These are phyloP conservation scores for Phytophthora pini DNA, from an alignment of 352 stramenopile species.

Conservation along the genomic window DNA sequence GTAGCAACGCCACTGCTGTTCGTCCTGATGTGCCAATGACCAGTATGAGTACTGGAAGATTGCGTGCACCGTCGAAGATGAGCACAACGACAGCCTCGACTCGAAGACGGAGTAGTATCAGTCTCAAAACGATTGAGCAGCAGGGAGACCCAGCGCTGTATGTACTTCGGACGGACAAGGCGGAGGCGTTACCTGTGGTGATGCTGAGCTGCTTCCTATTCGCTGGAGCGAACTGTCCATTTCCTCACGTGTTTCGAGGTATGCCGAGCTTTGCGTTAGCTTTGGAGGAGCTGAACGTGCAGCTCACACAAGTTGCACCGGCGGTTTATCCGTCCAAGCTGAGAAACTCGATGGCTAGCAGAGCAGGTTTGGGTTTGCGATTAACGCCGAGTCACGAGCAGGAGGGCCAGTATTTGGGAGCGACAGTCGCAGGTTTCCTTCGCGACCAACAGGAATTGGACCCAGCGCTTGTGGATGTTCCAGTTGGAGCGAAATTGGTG, in stretches of 20 bases:
- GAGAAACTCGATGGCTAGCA: conserved; percentile 62
- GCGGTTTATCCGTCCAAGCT: conserved; percentile 72
- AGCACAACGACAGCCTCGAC: conserved; percentile 7
- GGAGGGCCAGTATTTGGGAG: conserved; percentile 66
- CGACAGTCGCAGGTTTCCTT: conserved; percentile 73
- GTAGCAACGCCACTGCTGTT: conserved; percentile 5
- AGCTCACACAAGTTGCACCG: conserved; percentile 49
- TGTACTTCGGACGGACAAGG: conserved; percentile 39
- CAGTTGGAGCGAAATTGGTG: conserved; percentile 69
- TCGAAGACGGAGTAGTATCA: conserved; percentile 23
- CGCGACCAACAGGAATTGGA: conserved; percentile 66
- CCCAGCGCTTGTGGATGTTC: conserved; percentile 58
- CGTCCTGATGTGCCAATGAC: conserved; percentile 6
- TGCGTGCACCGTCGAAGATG: conserved; percentile 13
- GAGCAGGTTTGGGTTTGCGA: conserved; percentile 59
- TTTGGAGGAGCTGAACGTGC: conserved; percentile 74
- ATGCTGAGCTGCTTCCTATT: conserved; percentile 77
- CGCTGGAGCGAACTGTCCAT: conserved; percentile 74
- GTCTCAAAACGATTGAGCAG: conserved; percentile 22
- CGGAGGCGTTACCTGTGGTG: conserved; percentile 53
- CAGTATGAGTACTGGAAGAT: conserved; percentile 21
- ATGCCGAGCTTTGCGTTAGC: conserved; percentile 80
- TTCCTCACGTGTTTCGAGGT: conserved; percentile 68
- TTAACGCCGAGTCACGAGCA: conserved; percentile 70
- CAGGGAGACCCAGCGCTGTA: conserved; percentile 32